Evolutionary conservation across 169 alveolate species (phyloP).

Genomic region (Eimeria acervulina): DNA sequence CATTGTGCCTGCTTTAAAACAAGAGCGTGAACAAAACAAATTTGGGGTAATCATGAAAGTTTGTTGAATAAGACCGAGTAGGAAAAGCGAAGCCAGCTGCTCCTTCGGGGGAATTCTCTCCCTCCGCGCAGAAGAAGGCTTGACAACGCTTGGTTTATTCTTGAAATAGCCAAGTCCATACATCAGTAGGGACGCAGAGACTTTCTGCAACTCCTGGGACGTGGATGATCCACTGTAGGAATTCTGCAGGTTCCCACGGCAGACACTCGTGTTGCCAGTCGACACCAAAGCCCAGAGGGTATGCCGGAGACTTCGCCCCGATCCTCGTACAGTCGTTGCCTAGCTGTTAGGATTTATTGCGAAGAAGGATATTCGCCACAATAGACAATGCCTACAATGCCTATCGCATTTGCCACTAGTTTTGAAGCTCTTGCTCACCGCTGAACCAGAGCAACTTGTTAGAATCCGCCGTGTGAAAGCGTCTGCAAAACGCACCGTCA

Average conservation of each 20-base stretch:
- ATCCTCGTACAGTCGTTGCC: neutral
- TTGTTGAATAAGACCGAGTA: neutral
- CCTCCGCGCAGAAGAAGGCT: neutral
- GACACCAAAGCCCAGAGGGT: neutral
- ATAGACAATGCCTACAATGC: neutral
- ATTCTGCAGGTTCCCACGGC: slow-evolving; percentile 53
- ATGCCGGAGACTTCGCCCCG: neutral
- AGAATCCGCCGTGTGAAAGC: slow-evolving; percentile 63
- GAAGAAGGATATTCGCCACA: neutral
- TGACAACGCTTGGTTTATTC: slow-evolving; percentile 1
- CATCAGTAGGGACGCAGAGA: slow-evolving; percentile 83
- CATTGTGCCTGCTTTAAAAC: neutral
- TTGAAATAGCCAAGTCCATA: slow-evolving; percentile 80
- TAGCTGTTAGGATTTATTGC: neutral
- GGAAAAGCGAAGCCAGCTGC: neutral
- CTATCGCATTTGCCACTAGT: neutral
- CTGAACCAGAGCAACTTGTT: slow-evolving; percentile 74
- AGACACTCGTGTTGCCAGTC: neutral
- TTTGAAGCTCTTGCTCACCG: slow-evolving; percentile 50
- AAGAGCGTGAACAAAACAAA: slow-evolving; percentile 13
- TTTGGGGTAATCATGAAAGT: neutral
- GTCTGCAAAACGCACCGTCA: slow-evolving; percentile 37
- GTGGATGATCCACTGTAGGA: slow-evolving; percentile 81
- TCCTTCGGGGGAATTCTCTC: neutral
- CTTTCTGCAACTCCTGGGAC: slow-evolving; percentile 83